A percentile compares a stretch with the other conserved stretches of the same genome.
Conservation (phyloP, 768 basidiomycete species). For the Mycena alexandri region DNA sequence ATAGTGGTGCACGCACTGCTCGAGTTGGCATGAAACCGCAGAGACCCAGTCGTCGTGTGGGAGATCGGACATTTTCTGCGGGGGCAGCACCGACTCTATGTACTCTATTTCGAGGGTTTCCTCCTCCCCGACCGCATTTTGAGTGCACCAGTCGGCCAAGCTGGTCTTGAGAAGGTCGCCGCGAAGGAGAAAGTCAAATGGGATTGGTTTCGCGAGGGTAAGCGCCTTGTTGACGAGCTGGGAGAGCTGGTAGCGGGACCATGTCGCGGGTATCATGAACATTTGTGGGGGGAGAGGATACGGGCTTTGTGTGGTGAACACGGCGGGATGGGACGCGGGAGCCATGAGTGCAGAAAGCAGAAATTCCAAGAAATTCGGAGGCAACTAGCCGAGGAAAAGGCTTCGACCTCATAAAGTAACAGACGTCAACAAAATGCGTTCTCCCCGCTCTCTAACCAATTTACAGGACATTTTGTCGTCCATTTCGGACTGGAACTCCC, state of each 20-base stretch:
- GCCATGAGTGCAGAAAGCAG: slow-evolving; percentile 29
- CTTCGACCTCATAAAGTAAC: background rate
- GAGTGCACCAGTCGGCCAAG: slow-evolving; percentile 80
- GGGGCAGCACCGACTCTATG: slow-evolving; percentile 89
- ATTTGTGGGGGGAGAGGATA: slow-evolving; percentile 88
- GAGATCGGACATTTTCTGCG: slow-evolving; percentile 81
- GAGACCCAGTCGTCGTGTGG: slow-evolving; percentile 97
- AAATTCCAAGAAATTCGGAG: background rate
- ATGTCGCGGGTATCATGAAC: slow-evolving; percentile 91
- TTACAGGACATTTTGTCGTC: slow-evolving; percentile 80
- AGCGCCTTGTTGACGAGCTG: slow-evolving; percentile 97
- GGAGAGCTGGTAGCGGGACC: slow-evolving; percentile 96
- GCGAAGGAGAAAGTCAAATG: slow-evolving; percentile 92
- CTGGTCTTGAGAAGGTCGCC: slow-evolving; percentile 83
- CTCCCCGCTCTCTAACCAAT: slow-evolving; percentile 62
- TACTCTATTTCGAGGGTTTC: slow-evolving; percentile 94
- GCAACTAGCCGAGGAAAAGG: background rate
- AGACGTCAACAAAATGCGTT: slow-evolving; percentile 30
- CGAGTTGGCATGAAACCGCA: slow-evolving; percentile 72
- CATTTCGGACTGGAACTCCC: slow-evolving; percentile 78
- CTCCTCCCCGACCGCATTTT: slow-evolving; percentile 84
- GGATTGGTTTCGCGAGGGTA: slow-evolving; percentile 76
- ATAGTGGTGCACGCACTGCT: slow-evolving; percentile 56
- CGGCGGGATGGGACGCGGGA: slow-evolving; percentile 56
- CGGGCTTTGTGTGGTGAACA: slow-evolving; percentile 79